These are phyloP conservation scores for Oryza glaberrima DNA, from an alignment of 176 grass and related monocot genomes.

Conservation along the genomic window DNA sequence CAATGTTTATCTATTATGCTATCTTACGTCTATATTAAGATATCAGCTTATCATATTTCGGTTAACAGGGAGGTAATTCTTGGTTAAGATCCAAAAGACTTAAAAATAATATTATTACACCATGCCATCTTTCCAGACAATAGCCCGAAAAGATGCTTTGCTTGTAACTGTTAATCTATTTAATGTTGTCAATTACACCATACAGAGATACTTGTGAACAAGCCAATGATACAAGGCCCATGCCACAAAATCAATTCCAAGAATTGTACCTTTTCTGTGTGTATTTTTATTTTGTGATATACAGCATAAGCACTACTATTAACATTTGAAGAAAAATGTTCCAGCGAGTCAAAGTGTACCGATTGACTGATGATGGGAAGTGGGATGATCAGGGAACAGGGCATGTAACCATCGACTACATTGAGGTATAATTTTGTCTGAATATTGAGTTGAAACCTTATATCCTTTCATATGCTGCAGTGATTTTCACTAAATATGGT, in stretches of 20 bases:
- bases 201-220: no score
- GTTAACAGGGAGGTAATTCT: slow-evolving; percentile 6
- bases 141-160: slow-evolving; percentile 1
- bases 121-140: neutral
- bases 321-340: slow-evolving; percentile 38
- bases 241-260: no score
- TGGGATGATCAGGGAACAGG: slow-evolving; percentile 86
- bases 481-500: neutral
- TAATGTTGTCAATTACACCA: neutral
- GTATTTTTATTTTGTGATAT: slow-evolving; percentile 31
- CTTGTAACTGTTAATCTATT: slow-evolving; percentile 32
- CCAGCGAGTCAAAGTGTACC: slow-evolving; percentile 81
- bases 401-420: slow-evolving; percentile 72
- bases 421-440: slow-evolving; percentile 57
- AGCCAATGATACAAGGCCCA: no score
- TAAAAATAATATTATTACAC: neutral
- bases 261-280: neutral
- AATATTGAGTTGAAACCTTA: neutral
- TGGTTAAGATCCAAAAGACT: neutral
- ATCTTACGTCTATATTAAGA: neutral
- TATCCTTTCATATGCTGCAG: slow-evolving; percentile 5
- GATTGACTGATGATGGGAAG: slow-evolving; percentile 61
- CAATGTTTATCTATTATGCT: slow-evolving; percentile 4
- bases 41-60: neutral
- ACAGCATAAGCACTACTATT: neutral